Base-by-base conservation (phyloP, 768 basidiomycete species). In the Auriscalpium vulgare region DNA sequence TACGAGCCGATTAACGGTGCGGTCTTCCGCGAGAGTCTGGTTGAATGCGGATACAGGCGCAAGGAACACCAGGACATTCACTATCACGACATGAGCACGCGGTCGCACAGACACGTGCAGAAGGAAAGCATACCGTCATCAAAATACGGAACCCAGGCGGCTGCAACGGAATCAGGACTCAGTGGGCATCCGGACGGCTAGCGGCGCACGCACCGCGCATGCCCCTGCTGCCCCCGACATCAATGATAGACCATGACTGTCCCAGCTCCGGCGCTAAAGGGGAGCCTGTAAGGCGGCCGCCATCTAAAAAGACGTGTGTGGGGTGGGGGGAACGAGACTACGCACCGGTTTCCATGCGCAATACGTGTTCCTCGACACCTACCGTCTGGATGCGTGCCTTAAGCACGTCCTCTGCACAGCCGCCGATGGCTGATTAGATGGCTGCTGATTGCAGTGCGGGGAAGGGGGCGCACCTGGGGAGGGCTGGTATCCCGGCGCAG, bases 61-160 rank as follows among this genome's bases (percentile, higher is more conserved):
- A 4, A 87, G 68, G 65, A 87, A 88, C 21, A 88, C 80, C 55
- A 87, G 79, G 10, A 80, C 77, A 59, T 82, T 80, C 46, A 84
- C 83, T 82, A 53, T 19, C 38, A 8, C 50, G 36, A 29, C 47
- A 47, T 36, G 29, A 56, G 53, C 47, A 59, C 17, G 11, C 29
- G 14, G 8, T 47, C 55, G 51, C 46, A 17, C 8, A 13, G 43
- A 37, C 29, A 40, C 5, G 47, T 50, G 23, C 34, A n/a, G 13
- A 36, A 29, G 29, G 29, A 29, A 29, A 29, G 4, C 23, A 49
- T 51, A 83, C 83, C 80, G 63, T 85, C 79, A 54, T 87, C 83
- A 56, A 87, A 85, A 65, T 80, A 87, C 29, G 84, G 83, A 1
- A 80, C 80, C 85, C 85, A 86, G 5, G 78, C 77, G 54, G 79